These are phyloP conservation scores for Echeveria elegans DNA, from an alignment of 164 flowering plant genomes.

Conservation along the genomic window DNA sequence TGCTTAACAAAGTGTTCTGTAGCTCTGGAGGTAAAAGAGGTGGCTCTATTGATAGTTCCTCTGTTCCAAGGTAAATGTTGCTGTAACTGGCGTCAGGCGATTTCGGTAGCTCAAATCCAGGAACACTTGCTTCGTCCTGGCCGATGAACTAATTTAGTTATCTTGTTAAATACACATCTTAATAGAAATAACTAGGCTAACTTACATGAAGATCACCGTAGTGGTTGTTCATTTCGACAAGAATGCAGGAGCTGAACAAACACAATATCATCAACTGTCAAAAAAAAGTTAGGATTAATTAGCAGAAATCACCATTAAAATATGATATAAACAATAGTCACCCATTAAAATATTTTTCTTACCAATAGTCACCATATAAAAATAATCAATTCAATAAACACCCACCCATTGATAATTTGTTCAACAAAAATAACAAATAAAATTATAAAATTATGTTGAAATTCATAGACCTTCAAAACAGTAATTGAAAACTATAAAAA, in stretches of 20 bases:
- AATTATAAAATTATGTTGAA: no score
- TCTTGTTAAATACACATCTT: not conserved
- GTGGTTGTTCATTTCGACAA: conserved; percentile 4
- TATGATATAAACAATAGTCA: no score
- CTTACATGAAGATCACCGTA: conserved; percentile 7
- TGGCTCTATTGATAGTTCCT: conserved; percentile 77
- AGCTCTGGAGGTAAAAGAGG: conserved; percentile 78
- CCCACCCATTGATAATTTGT: no score
- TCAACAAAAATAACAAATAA: no score
- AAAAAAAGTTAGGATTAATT: no score
- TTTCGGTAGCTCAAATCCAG: conserved; percentile 73
- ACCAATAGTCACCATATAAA: no score
- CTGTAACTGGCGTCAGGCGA: conserved; percentile 90
- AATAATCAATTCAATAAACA: no score
- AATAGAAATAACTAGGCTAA: not conserved
- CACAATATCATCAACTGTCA: conserved; percentile 1
- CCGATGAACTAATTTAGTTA: conserved; percentile 1
- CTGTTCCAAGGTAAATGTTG: conserved; percentile 49
- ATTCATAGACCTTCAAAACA: no score
- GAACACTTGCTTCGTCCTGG: conserved; percentile 66
- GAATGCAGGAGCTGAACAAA: not conserved
- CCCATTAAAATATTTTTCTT: no score
- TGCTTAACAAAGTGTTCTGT: conserved; percentile 54
- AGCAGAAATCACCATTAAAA: no score
- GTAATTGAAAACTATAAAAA: no score